phyloP scores from a whole-genome alignment of 1,139 yeast genomes.

The Yamadazyma atlantica region DNA sequence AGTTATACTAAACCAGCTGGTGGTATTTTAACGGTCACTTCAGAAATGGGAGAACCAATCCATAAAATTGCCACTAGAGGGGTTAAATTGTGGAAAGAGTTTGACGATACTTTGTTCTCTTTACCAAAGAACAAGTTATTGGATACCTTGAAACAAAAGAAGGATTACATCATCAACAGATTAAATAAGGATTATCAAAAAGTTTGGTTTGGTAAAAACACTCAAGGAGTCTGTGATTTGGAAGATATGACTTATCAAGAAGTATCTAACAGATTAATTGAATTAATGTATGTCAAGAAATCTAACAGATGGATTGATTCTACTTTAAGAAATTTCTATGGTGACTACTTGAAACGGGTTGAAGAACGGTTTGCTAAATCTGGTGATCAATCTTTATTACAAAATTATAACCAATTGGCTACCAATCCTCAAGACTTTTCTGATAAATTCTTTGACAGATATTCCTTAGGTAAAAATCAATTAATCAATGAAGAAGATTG shows the following conservation, averaged over 20 bases:
- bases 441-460: conserved; percentile 60
- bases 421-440: conserved; percentile 59
- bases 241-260: conserved; percentile 96
- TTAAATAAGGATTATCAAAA: conserved; percentile 95
- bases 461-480: conserved; percentile 75
- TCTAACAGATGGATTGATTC: conserved; percentile 86
- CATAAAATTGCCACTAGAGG: conserved; percentile 99
- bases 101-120: conserved; percentile 89
- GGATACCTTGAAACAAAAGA: conserved; percentile 80
- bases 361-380: conserved; percentile 81
- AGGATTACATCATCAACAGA: conserved; percentile 77
- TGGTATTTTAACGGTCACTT: conserved; percentile 91
- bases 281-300: conserved; percentile 80
- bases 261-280: conserved; percentile 84
- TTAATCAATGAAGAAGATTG: conserved; percentile 93
- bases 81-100: conserved; percentile 93
- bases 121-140: conserved; percentile 87
- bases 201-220: conserved; percentile 90
- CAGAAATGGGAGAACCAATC: conserved; percentile 99
- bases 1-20: conserved; percentile 96
- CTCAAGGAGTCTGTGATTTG: conserved; percentile 81
- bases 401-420: conserved; percentile 67
- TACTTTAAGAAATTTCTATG: conserved; percentile 82
- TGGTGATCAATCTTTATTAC: conserved; percentile 64
- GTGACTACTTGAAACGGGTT: conserved; percentile 84